phyloP scores from a whole-genome alignment of 768 basidiomycete genomes.

The Podaxis pistillaris region DNA sequence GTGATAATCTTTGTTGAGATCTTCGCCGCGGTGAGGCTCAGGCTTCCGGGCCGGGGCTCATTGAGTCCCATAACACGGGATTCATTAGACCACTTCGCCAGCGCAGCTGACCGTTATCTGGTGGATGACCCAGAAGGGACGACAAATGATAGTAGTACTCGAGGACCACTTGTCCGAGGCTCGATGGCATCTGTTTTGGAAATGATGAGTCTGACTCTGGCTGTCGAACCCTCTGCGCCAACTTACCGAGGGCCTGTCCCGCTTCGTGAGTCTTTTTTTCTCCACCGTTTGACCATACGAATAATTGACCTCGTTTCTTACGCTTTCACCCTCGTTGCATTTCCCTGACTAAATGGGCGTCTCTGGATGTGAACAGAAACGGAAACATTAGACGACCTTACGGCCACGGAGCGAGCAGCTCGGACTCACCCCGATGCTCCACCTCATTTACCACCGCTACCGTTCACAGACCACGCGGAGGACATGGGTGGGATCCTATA shows the following conservation, averaged over 20 bases:
- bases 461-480: constrained; percentile 74
- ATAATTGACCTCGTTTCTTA: not conserved
- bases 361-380: constrained; percentile 44
- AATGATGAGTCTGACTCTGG: constrained; percentile 80
- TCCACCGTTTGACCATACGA: constrained; percentile 8
- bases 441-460: constrained; percentile 63
- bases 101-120: constrained; percentile 39
- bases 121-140: constrained; percentile 53
- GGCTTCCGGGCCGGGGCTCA: constrained; percentile 45
- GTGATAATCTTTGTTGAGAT: constrained; percentile 60
- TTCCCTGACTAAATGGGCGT: not conserved
- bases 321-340: constrained; percentile 5
- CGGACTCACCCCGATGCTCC: constrained; percentile 78
- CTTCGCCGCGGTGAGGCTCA: constrained; percentile 51
- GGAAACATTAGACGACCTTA: constrained; percentile 78
- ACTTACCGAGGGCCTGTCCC: constrained; percentile 61
- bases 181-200: constrained; percentile 82
- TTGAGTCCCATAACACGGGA: constrained; percentile 56
- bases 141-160: constrained; percentile 40
- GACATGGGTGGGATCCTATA: constrained; percentile 79
- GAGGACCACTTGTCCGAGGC: constrained; percentile 51
- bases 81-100: constrained; percentile 53
- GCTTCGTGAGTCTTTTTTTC: constrained; percentile 48
- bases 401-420: constrained; percentile 75
- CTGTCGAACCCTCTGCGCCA: constrained; percentile 64